These are phyloP conservation scores for Lathyrus sativus DNA, from an alignment of 306 rosid species.

Conservation along the genomic window DNA sequence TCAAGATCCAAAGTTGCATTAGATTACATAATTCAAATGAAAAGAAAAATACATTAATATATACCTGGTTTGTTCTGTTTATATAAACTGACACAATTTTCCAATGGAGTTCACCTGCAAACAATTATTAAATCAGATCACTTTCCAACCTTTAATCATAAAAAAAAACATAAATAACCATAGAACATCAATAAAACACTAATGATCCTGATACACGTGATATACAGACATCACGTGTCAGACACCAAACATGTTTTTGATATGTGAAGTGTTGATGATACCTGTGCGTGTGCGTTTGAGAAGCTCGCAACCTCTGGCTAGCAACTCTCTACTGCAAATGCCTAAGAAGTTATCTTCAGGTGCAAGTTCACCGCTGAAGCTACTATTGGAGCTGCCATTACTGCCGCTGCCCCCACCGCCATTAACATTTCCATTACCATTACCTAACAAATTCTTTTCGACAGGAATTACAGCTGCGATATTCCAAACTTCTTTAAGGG, in stretches of 20 bases:
- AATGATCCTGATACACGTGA: not conserved
- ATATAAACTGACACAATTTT: constrained; percentile 89
- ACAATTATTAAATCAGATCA: constrained; percentile 33
- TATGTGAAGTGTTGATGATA: constrained; percentile 21
- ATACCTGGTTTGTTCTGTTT: constrained; percentile 78
- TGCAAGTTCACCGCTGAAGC: constrained; percentile 74
- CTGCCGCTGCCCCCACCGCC: constrained; percentile 36
- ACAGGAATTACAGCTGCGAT: constrained; percentile 86
- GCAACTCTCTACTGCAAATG: constrained; percentile 71
- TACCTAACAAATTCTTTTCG: constrained; percentile 64
- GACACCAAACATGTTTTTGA: not conserved
- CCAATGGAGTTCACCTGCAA: constrained; percentile 97
- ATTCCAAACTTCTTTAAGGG: constrained; percentile 91
- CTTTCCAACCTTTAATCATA: constrained; percentile 2
- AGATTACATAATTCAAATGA: not conserved
- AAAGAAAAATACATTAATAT: not conserved
- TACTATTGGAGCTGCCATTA: constrained; percentile 61
- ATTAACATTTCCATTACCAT: constrained; percentile 7
- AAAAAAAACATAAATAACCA: constrained; percentile 3
- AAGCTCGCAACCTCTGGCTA: constrained; percentile 84
- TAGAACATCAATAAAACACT: not conserved
- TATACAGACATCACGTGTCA: not conserved
- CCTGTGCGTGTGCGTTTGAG: constrained; percentile 96
- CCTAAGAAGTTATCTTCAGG: constrained; percentile 79
- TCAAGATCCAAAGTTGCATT: constrained; percentile 14